Evolutionary conservation across 805 yeast species (phyloP).

Genomic region (Saccharomycopsis sp.): DNA sequence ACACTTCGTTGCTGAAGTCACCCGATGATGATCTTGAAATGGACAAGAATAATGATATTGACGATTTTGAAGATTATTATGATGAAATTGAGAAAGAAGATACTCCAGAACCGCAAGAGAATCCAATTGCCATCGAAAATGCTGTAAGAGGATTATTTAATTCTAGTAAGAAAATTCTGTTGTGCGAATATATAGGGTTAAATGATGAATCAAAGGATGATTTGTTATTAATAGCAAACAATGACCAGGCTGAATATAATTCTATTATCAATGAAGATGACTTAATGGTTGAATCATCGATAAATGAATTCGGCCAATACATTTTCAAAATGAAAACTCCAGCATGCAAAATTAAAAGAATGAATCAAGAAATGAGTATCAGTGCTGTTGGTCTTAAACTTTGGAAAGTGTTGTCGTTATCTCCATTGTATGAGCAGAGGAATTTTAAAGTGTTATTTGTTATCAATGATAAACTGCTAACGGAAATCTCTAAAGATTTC

Average conservation of each 20-base stretch:
- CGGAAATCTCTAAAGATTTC: conserved; percentile 31
- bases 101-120: background rate
- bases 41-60: conserved; percentile 13
- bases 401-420: conserved; percentile 54
- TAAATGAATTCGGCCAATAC: conserved; percentile 18
- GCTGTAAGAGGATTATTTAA: conserved; percentile 10
- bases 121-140: conserved; percentile 1
- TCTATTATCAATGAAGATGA: conserved; percentile 7
- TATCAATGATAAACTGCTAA: conserved; percentile 24
- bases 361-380: conserved; percentile 36
- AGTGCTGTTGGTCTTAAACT: conserved; percentile 43
- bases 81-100: conserved; percentile 8
- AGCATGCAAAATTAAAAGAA: conserved; percentile 29
- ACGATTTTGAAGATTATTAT: conserved; percentile 12
- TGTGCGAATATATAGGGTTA: conserved; percentile 17
- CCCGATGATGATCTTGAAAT: conserved; percentile 4
- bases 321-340: conserved; percentile 34
- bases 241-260: conserved; percentile 5
- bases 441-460: conserved; percentile 47
- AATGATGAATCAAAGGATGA: conserved; percentile 7
- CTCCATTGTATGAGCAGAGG: conserved; percentile 45
- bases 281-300: background rate
- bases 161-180: conserved; percentile 5
- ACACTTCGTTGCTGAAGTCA: background rate
- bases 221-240: conserved; percentile 8